These are phyloP conservation scores for Phialemonium atrogriseum DNA, from an alignment of 2,329 filamentous ascomycete species.

Conservation along the genomic window DNA sequence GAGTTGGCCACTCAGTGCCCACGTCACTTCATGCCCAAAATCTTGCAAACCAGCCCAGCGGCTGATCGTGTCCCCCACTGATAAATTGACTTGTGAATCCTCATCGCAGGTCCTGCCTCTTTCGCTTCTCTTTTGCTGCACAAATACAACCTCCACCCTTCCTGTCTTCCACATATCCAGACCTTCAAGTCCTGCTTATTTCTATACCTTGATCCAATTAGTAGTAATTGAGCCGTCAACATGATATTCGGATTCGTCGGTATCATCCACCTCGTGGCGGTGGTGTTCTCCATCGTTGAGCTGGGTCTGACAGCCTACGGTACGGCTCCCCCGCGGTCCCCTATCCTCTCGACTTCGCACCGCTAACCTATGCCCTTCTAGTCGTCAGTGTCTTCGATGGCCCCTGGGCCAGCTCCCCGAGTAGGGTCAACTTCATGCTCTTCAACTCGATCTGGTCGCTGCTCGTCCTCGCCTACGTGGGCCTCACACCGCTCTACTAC, in stretches of 20 bases:
- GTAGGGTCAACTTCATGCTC: constrained; percentile 65
- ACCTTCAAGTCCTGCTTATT: no score
- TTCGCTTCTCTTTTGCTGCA: no score
- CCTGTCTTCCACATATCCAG: no score
- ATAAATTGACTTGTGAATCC: no score
- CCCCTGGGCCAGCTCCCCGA: constrained; percentile 34
- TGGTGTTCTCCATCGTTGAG: constrained; percentile 62
- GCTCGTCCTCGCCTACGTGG: constrained; percentile 62
- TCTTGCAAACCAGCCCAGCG: no score
- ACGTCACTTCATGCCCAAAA: no score
- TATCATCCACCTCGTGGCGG: constrained; percentile 59
- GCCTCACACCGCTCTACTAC: constrained; percentile 56
- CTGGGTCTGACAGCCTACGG: constrained; percentile 68
- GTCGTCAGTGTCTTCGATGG: constrained; percentile 42
- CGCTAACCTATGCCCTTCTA: constrained; percentile 20
- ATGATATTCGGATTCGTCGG: constrained; percentile 49
- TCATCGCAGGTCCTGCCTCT: no score
- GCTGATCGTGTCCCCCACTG: no score
- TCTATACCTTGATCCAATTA: no score
- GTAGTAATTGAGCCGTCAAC: no score
- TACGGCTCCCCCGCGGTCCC: constrained; percentile 24
- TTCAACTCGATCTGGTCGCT: constrained; percentile 73
- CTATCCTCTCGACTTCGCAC: constrained; percentile 2
- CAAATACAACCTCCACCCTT: no score
- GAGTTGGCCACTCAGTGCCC: no score